phyloP scores from a whole-genome alignment of 208 protist species.

The Acanthamoeba lenticulata region DNA sequence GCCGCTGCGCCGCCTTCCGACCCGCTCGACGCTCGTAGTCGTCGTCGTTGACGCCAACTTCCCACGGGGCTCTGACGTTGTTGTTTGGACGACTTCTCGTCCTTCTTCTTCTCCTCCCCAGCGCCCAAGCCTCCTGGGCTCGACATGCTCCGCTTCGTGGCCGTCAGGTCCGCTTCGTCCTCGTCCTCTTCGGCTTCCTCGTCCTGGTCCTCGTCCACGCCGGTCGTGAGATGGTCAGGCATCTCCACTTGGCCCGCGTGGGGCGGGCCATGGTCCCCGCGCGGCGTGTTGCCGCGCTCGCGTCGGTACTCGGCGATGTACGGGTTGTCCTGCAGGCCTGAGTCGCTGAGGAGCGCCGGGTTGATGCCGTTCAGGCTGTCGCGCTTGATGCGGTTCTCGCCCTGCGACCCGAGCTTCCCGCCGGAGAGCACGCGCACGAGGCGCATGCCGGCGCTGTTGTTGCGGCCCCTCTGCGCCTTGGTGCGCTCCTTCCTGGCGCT shows the following conservation, averaged over 20 bases:
- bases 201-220: background rate
- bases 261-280: too few relatives aligned
- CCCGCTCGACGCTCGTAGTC: too few relatives aligned
- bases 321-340: background rate
- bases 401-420: background rate
- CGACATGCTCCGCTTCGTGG: background rate
- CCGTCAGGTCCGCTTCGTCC: background rate
- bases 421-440: constrained; percentile 5
- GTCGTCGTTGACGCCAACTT: too few relatives aligned
- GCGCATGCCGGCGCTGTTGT: background rate
- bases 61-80: too few relatives aligned
- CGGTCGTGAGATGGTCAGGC: background rate
- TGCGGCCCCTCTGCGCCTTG: background rate
- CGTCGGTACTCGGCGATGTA: constrained; percentile 21
- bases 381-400: background rate
- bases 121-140: too few relatives aligned
- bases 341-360: constrained; percentile 24
- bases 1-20: background rate
- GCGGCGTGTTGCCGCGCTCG: constrained; percentile 16
- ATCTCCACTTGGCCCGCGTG: too few relatives aligned
- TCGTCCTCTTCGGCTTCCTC: too few relatives aligned
- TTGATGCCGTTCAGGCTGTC: background rate
- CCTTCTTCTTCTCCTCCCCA: background rate
- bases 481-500: background rate
- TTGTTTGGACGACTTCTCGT: too few relatives aligned